These are phyloP conservation scores for Eragrostis curvula DNA, from an alignment of 176 grass and related monocot species.

Conservation along the genomic window DNA sequence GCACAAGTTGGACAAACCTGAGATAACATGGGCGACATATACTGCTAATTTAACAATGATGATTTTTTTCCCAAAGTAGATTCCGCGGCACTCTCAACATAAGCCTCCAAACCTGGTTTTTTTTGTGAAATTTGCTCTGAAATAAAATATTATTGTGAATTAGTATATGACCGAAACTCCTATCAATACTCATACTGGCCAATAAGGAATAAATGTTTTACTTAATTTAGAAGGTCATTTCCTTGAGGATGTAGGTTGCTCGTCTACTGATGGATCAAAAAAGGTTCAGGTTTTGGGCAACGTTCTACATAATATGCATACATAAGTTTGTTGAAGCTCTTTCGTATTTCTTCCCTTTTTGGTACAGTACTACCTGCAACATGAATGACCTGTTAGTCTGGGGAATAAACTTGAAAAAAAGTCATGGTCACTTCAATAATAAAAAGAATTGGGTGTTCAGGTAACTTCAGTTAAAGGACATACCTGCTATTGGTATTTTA, in stretches of 20 bases:
- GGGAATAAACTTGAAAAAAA: conserved; percentile 1
- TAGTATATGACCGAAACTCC: neutral
- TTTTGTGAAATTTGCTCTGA: too few relatives aligned
- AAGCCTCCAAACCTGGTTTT: too few relatives aligned
- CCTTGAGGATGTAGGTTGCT: conserved; percentile 53
- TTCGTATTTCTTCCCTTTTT: conserved; percentile 54
- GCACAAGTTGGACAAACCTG: too few relatives aligned
- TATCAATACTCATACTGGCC: conserved; percentile 12
- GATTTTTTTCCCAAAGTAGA: too few relatives aligned
- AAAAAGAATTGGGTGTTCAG: conserved; percentile 9
- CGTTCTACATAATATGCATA: conserved; percentile 75
- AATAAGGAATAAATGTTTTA: conserved; percentile 11
- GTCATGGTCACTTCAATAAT: conserved; percentile 19
- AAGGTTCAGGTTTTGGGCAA: conserved; percentile 79
- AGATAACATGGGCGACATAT: too few relatives aligned
- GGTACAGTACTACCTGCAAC: conserved; percentile 33
- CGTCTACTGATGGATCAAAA: conserved; percentile 60
- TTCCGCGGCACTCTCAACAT: too few relatives aligned
- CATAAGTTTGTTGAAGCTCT: conserved; percentile 75
- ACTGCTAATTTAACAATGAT: too few relatives aligned
- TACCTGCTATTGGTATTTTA: conserved; percentile 56
- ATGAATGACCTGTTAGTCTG: conserved; percentile 33
- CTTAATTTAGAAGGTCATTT: conserved; percentile 77
- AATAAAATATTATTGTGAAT: too few relatives aligned
- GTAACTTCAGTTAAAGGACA: conserved; percentile 30